phyloP scores from a whole-genome alignment of 192 early-diverging fungal species.

The Entophlyctis helioformis region DNA sequence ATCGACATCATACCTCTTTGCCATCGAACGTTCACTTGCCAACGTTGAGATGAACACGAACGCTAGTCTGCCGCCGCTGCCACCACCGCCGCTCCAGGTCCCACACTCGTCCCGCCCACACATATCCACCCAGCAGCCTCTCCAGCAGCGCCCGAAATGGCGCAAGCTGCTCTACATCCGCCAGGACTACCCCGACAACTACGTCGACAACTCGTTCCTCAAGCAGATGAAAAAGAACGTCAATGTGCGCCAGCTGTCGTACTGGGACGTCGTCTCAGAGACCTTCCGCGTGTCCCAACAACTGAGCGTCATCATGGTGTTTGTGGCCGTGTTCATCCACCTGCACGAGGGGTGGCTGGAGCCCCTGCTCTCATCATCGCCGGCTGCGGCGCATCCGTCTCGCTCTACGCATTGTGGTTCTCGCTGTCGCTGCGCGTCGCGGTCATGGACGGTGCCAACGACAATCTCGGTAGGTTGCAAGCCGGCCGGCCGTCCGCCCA shows the following conservation, averaged over 20 bases:
- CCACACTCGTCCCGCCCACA: too few relatives aligned
- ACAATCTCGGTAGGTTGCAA: not conserved
- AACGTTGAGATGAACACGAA: too few relatives aligned
- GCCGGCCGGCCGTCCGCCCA: too few relatives aligned
- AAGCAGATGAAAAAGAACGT: conserved; percentile 82
- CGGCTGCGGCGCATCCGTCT: too few relatives aligned
- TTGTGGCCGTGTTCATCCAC: conserved; percentile 79
- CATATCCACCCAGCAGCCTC: too few relatives aligned
- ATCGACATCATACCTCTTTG: too few relatives aligned
- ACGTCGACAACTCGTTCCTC: conserved; percentile 80
- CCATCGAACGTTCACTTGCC: too few relatives aligned
- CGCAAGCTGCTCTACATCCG: conserved; percentile 73
- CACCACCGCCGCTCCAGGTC: too few relatives aligned
- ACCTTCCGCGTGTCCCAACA: conserved; percentile 49
- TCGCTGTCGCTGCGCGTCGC: too few relatives aligned
- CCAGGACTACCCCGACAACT: conserved; percentile 84
- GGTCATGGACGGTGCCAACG: not conserved
- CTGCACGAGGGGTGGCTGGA: conserved; percentile 47
- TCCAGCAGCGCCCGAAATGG: conserved; percentile 46
- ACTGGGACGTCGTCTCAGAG: conserved; percentile 47
- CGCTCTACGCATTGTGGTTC: too few relatives aligned
- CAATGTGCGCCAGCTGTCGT: conserved; percentile 76
- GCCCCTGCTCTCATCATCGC: too few relatives aligned
- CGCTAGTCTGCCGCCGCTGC: too few relatives aligned
- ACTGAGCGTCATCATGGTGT: conserved; percentile 70